These are phyloP conservation scores for Fusarium cyanostomum DNA, from an alignment of 2,329 filamentous ascomycete genomes.

Conservation along the genomic window DNA sequence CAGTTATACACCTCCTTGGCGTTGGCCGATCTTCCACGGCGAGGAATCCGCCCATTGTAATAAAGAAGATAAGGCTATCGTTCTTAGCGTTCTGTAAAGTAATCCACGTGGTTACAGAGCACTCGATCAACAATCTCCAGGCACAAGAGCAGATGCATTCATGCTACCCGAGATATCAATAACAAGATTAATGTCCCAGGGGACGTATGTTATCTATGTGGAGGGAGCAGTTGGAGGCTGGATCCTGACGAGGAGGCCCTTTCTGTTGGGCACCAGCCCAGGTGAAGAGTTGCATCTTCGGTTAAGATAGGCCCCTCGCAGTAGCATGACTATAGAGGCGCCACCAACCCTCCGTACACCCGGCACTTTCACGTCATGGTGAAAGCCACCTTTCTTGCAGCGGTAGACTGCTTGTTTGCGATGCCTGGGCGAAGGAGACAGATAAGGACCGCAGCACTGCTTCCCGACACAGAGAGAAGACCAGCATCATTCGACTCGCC, in stretches of 20 bases:
- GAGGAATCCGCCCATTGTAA: conserved; percentile 51
- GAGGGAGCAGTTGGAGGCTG: conserved; percentile 53
- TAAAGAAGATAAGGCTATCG: not conserved
- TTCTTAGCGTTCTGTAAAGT: not conserved
- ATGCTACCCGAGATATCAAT: conserved; percentile 71
- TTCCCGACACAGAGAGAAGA: too few relatives aligned
- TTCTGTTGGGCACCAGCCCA: conserved; percentile 50
- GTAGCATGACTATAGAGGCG: too few relatives aligned
- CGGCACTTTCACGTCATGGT: too few relatives aligned
- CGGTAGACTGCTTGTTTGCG: too few relatives aligned
- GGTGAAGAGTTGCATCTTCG: conserved; percentile 38
- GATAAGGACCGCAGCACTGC: too few relatives aligned
- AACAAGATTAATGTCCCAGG: conserved; percentile 69
- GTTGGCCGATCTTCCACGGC: conserved; percentile 65
- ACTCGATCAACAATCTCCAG: conserved; percentile 44
- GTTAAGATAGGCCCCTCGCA: too few relatives aligned
- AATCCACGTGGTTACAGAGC: not conserved
- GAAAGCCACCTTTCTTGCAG: too few relatives aligned
- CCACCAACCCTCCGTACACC: too few relatives aligned
- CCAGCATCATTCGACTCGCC: too few relatives aligned
- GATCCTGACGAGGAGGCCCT: conserved; percentile 58
- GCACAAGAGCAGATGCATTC: conserved; percentile 56
- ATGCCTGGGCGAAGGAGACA: too few relatives aligned
- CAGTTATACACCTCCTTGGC: conserved; percentile 65
- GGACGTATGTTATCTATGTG: conserved; percentile 50